These are phyloP conservation scores for Aspergillus oerlinghausenensis DNA, from an alignment of 2,329 filamentous ascomycete species.

Conservation along the genomic window DNA sequence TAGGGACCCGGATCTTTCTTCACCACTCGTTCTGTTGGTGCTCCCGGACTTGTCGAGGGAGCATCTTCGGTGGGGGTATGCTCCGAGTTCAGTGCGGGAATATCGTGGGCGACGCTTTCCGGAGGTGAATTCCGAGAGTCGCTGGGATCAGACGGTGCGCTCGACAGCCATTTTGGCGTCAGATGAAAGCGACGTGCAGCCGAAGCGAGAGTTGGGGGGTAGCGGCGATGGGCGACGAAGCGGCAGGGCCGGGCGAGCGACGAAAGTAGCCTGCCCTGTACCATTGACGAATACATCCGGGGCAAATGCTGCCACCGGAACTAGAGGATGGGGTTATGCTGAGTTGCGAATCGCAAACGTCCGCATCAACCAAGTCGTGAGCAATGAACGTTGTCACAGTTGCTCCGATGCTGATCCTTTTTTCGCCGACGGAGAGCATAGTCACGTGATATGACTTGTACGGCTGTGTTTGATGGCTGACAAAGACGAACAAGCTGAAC, in stretches of 20 bases:
- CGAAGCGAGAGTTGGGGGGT: constrained; percentile 22
- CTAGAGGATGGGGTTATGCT: constrained; percentile 13
- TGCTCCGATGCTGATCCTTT: neutral
- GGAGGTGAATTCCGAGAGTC: constrained; percentile 17
- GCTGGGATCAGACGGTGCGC: constrained; percentile 26
- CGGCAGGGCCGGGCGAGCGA: constrained; percentile 33
- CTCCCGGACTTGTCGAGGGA: constrained; percentile 6
- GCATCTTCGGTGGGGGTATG: constrained; percentile 12
- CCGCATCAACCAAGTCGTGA: constrained; percentile 11
- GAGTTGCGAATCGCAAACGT: constrained; percentile 11
- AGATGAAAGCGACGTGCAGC: constrained; percentile 30
- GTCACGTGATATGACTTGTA: neutral
- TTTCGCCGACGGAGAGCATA: neutral
- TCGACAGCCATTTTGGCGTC: constrained; percentile 26
- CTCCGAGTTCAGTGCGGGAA: constrained; percentile 15
- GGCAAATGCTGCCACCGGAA: constrained; percentile 23
- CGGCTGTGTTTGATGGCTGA: neutral
- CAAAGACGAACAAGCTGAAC: neutral
- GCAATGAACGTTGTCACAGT: neutral
- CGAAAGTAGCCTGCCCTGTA: constrained; percentile 31
- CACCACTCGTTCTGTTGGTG: constrained; percentile 13
- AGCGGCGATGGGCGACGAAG: constrained; percentile 34
- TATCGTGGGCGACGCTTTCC: constrained; percentile 18
- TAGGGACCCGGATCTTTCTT: constrained; percentile 30
- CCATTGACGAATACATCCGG: constrained; percentile 38